Percentiles rank a stretch among this genome's conserved stretches.
Evolutionary conservation across 1,139 yeast genomes (phyloP).

Genomic region (Yamadazyma taylorii): DNA sequence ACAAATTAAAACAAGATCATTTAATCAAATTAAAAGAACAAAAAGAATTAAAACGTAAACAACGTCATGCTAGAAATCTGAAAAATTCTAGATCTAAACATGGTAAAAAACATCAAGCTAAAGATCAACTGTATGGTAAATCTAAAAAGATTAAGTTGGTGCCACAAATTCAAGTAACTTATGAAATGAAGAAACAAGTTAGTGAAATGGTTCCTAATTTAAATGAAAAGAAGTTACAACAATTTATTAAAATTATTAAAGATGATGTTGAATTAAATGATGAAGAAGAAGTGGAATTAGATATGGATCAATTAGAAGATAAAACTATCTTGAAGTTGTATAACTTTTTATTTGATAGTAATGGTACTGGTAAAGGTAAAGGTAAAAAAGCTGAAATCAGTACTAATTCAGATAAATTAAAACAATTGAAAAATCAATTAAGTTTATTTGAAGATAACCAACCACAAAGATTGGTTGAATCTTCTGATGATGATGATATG

Average conservation of each 20-base stretch:
- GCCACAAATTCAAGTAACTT: slow-evolving; percentile 54
- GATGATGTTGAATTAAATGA: slow-evolving; percentile 75
- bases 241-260: slow-evolving; percentile 81
- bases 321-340: slow-evolving; percentile 80
- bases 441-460: slow-evolving; percentile 67
- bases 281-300: slow-evolving; percentile 88
- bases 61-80: slow-evolving; percentile 36
- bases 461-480: slow-evolving; percentile 26
- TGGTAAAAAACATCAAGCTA: slow-evolving; percentile 9
- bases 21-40: slow-evolving; percentile 58
- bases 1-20: slow-evolving; percentile 68
- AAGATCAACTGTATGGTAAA: slow-evolving; percentile 5
- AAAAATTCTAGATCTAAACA: slow-evolving; percentile 31
- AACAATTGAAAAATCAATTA: slow-evolving; percentile 77
- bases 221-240: slow-evolving; percentile 78
- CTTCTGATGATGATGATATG: slow-evolving; percentile 46
- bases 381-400: slow-evolving; percentile 47
- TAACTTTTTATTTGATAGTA: slow-evolving; percentile 69
- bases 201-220: slow-evolving; percentile 80
- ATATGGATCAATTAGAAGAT: slow-evolving; percentile 91
- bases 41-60: slow-evolving; percentile 47
- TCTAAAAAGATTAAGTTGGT: slow-evolving; percentile 16
- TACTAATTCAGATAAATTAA: slow-evolving; percentile 77
- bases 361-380: slow-evolving; percentile 52
- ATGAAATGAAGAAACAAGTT: slow-evolving; percentile 95